phyloP scores from a whole-genome alignment of 768 basidiomycete genomes.

The Filobasidium wieringae region DNA sequence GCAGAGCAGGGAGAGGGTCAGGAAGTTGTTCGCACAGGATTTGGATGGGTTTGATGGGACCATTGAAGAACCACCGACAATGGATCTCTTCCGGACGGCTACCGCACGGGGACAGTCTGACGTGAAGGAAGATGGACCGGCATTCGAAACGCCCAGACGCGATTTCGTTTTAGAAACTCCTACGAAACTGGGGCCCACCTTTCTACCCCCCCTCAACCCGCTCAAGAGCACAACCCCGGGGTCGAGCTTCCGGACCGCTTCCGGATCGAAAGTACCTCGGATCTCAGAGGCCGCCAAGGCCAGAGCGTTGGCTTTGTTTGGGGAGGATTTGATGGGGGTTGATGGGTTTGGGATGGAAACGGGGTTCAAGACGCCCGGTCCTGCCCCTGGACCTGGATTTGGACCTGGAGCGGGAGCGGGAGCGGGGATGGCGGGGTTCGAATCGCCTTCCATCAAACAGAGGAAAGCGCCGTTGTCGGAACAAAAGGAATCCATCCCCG shows the following conservation, averaged over 20 bases:
- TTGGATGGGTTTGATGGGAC: not conserved
- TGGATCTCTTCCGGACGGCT: no score
- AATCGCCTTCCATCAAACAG: not conserved
- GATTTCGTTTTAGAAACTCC: no score
- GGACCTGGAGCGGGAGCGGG: not conserved
- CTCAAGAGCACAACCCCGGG: no score
- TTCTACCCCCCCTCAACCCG: no score
- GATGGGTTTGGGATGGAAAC: not conserved
- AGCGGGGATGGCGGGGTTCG: not conserved
- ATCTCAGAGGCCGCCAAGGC: slow-evolving; percentile 7
- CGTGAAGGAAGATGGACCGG: no score
- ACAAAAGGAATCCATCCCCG: no score
- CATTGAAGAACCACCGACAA: no score
- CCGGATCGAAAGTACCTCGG: not conserved
- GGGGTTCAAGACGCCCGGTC: not conserved
- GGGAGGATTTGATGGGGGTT: not conserved
- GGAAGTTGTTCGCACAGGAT: slow-evolving; percentile 15
- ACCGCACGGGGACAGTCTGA: no score
- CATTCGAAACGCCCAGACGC: no score
- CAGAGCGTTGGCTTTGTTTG: not conserved
- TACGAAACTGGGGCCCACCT: no score
- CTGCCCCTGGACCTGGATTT: not conserved
- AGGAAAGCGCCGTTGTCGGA: no score
- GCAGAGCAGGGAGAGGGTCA: slow-evolving; percentile 4
- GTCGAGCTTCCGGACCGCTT: slow-evolving; percentile 12